A percentile compares a stretch with the other conserved stretches of the same genome.
Conservation (phyloP, 169 alveolate species). For the Miamiensis avidus region DNA sequence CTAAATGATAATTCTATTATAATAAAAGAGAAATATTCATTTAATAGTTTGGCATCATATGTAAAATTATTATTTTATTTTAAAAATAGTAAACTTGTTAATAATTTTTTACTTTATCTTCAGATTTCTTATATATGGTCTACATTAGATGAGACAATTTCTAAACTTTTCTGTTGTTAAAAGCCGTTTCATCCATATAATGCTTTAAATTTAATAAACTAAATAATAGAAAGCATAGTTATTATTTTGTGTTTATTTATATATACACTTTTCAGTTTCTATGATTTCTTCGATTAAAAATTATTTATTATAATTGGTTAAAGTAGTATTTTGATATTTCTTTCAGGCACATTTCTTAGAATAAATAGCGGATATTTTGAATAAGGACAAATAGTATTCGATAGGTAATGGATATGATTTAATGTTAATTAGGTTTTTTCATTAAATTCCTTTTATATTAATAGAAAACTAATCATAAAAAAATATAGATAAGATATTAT, state of each 20-base stretch:
- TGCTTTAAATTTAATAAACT: neutral
- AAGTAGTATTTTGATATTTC: neutral
- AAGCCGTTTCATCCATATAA: neutral
- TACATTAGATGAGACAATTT: no score
- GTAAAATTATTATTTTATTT: no score
- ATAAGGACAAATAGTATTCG: neutral
- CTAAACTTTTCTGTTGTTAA: neutral
- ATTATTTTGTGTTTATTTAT: neutral
- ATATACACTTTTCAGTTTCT: neutral
- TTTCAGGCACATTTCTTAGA: neutral
- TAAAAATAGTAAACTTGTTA: no score
- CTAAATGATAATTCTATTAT: no score
- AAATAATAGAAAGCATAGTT: neutral
- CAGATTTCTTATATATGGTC: no score
- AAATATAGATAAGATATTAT: neutral
- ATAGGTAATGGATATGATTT: no score
- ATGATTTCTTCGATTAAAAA: neutral
- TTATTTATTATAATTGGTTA: neutral
- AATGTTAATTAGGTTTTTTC: no score
- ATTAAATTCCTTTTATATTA: no score
- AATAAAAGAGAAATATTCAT: no score
- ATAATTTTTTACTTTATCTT: no score
- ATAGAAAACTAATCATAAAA: neutral
- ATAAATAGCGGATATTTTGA: neutral
- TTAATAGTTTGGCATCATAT: no score